Conservation (phyloP, 1,139 yeast species). For the Lodderomyces orthopsilosis region DNA sequence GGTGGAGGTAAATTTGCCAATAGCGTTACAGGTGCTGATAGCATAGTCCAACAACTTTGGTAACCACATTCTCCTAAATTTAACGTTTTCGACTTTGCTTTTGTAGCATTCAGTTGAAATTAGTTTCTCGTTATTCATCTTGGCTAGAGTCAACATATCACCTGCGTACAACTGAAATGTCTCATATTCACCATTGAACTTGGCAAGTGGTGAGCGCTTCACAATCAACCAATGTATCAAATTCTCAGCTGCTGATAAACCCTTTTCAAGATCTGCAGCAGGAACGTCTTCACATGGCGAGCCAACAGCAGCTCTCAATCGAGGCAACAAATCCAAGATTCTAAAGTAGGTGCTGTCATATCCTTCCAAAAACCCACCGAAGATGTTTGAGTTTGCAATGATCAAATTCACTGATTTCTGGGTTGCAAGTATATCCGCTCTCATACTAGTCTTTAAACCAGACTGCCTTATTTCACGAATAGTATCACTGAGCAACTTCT, state of each 20-base stretch:
- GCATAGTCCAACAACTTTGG: constrained; percentile 53
- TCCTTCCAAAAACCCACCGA: constrained; percentile 38
- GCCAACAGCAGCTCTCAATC: constrained; percentile 64
- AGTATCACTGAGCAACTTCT: constrained; percentile 72
- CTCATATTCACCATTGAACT: constrained; percentile 22
- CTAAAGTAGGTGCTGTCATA: constrained; percentile 65
- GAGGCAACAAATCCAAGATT: constrained; percentile 75
- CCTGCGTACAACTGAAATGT: constrained; percentile 13
- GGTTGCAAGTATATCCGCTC: constrained; percentile 59
- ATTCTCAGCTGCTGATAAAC: constrained; percentile 78
- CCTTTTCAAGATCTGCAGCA: constrained; percentile 68
- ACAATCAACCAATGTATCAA: constrained; percentile 54
- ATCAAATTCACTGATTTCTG: constrained; percentile 65
- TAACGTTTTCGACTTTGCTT: constrained; percentile 21
- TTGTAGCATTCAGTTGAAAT: constrained; percentile 17
- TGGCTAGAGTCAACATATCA: constrained; percentile 19
- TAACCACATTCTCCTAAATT: constrained; percentile 33
- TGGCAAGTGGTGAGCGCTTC: constrained; percentile 45
- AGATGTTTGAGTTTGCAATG: constrained; percentile 52
- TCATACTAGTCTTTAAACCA: constrained; percentile 68
- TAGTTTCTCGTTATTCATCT: constrained; percentile 10
- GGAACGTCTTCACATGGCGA: constrained; percentile 74
- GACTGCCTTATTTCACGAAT: constrained; percentile 68
- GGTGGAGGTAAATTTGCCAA: constrained; percentile 15
- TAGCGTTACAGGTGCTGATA: constrained; percentile 25